phyloP scores from a whole-genome alignment of 331 rosid species.

The Quercus tomentella region DNA sequence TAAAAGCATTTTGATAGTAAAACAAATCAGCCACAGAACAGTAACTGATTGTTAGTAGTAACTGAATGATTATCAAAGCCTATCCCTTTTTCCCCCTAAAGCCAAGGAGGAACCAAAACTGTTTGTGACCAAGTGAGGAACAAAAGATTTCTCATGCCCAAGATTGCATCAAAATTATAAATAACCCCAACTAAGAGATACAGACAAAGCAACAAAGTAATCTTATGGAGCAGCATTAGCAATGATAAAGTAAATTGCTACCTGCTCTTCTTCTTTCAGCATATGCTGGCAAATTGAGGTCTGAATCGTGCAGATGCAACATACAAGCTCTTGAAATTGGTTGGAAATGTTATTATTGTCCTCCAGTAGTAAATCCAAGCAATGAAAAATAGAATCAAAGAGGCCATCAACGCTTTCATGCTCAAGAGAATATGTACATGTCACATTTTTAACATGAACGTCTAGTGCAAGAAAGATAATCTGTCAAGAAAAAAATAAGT shows the following conservation, averaged over 20 bases:
- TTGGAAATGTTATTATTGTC: constrained; percentile 34
- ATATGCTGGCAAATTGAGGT: constrained; percentile 61
- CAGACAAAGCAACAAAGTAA: constrained; percentile 11
- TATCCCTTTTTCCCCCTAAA: not conserved
- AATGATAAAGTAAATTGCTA: constrained; percentile 17
- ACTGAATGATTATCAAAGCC: constrained; percentile 5
- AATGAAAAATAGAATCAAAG: constrained; percentile 52
- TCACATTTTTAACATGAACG: constrained; percentile 60
- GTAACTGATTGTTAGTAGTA: not conserved
- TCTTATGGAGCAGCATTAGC: not conserved
- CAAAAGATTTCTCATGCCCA: constrained; percentile 4
- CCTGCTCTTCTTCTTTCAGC: constrained; percentile 97
- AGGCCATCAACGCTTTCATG: constrained; percentile 56
- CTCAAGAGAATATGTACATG: constrained; percentile 67
- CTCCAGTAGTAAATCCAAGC: constrained; percentile 45
- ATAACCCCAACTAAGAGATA: constrained; percentile 7
- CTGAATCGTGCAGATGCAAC: constrained; percentile 60
- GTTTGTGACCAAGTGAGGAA: constrained; percentile 7
- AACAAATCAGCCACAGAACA: not conserved
- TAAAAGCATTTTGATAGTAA: not conserved
- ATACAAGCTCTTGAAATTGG: constrained; percentile 69
- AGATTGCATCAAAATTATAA: not conserved
- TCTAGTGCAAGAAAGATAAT: constrained; percentile 74
- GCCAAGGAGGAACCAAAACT: constrained; percentile 2
- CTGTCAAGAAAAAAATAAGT: constrained; percentile 36